Evolutionary conservation across 139 green algal species (phyloP), one percentile per base, ranked within the genome.

Genomic region (Axilococcus clingmanii): DNA sequence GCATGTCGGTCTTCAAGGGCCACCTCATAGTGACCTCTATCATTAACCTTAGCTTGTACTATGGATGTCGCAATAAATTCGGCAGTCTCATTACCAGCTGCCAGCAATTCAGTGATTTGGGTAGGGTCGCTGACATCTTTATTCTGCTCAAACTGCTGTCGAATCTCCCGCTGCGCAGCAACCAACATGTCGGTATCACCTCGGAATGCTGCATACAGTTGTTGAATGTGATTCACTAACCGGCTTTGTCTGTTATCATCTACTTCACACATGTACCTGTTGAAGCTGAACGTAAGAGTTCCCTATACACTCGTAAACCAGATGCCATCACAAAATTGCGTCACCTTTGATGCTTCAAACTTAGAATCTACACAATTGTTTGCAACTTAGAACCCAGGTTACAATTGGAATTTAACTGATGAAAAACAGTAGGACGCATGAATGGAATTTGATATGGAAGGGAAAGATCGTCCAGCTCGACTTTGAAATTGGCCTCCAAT

Each of bases 231-330:
- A n/a, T n/a, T n/a, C n/a, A n/a, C n/a, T n/a, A n/a, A n/a, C n/a
- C n/a, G n/a, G n/a, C n/a, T n/a, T n/a, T n/a, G n/a, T n/a, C n/a
- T n/a, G n/a, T n/a, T n/a, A n/a, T n/a, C n/a, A n/a, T n/a, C n/a
- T n/a, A n/a, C n/a, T n/a, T n/a, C n/a, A n/a, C n/a, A n/a, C n/a
- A n/a, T 23, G 27, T 42, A 65, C 57, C 57, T 40, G 16, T 7
- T 5, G 29, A 49, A 31, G 27, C 57, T 14, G 29, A 60, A 23
- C 57, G 32, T 17, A 65, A 17, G 17, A 65, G n/a, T 25, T 38
- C 27, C 27, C 57, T 29, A n/a, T 65, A 65, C 1, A 59, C 57
- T 12, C 11, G 17, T 11, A 65, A n/a, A 2, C 38, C 16, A n/a
- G n/a, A n/a, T n/a, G n/a, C n/a, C n/a, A n/a, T n/a, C n/a, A n/a